Base-by-base conservation (phyloP, 2,329 filamentous ascomycete species). In the Alternaria sp. region DNA sequence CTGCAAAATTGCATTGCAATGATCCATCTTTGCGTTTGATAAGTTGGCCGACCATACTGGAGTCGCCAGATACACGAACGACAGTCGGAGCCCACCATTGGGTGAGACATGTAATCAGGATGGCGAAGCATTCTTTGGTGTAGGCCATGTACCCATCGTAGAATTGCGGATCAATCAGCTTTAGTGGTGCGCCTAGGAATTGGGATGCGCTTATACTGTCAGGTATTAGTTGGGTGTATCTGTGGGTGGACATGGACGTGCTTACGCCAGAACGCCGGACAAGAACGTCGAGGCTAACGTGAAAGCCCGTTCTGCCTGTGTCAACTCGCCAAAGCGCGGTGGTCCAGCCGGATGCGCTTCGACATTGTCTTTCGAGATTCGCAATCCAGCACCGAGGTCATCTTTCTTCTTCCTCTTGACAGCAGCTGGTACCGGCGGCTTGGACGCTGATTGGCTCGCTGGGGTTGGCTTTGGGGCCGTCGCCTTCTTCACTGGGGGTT, bases 81-180 rank as follows among this genome's bases (percentile, higher is more conserved):
- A 89, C 86, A 0, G 92, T 96, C 4, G 93, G 92, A n/a, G 91
- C 90, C 90, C 92, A 97, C 84, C 92, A 92, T 74, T 95, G 89
- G 13, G 92, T 96, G 83, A 95, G 89, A 47, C 90, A 91, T 19
- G 91, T 93, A 66, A 90, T 89, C 47, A 93, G 82, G 15, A 96
- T 86, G 40, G 91, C 92, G 78, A 96, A 96, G 2, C 88, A 92
- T 74, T 92, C 88, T 80, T 97, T 97, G 11, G 93, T 96, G 78
- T 93, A 87, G 44, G 92, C 89, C 88, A 97, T 96, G 81, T 93
- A 96, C 66, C 90, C 87, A 80, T 96, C 91, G 83, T 93, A 97
- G 74, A 91, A 87, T 49, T 93, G 89, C 61, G 88, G 88, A 77
- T 93, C 91, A 73, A 93, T 83, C 65, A 89, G 86, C 77, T 96